Percentiles rank a stretch among this genome's conserved stretches.
Conservation (phyloP, 83 land plant genomes). For the Picea mariana region DNA sequence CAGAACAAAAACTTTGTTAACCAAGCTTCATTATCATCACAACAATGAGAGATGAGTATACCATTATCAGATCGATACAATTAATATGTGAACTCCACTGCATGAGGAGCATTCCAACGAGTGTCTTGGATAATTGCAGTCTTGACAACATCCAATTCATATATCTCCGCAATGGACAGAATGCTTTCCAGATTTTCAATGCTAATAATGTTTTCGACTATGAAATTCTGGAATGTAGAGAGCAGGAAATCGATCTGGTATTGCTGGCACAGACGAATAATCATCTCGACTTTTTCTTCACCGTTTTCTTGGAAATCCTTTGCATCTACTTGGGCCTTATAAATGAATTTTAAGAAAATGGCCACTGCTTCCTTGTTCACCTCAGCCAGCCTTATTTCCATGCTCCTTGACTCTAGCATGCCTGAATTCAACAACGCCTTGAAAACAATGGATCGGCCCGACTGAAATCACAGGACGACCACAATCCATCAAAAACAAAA, state of each 20-base stretch:
- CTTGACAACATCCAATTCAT: conserved; percentile 6
- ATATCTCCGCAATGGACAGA: background rate
- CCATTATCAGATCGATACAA: background rate
- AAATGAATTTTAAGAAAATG: background rate
- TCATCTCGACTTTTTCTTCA: conserved; percentile 4
- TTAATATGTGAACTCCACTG: background rate
- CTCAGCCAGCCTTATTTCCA: background rate
- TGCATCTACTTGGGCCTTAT: background rate
- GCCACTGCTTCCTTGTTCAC: background rate
- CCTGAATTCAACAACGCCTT: conserved; percentile 9
- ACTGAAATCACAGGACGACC: background rate
- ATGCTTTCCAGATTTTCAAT: conserved; percentile 1
- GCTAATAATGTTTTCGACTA: background rate
- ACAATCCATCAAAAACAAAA: no score
- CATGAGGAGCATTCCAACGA: background rate
- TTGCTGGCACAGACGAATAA: conserved; percentile 3
- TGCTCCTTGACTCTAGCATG: background rate
- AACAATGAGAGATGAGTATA: no score
- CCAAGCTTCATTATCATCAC: no score
- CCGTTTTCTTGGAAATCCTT: conserved; percentile 7
- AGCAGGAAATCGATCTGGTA: conserved; percentile 6
- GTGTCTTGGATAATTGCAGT: background rate
- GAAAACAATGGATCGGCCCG: conserved; percentile 3
- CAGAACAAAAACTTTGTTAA: no score
- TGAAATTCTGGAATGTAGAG: conserved; percentile 11